These are phyloP conservation scores for Fusarium piperis DNA, from an alignment of 2,329 filamentous ascomycete genomes.

Conservation along the genomic window DNA sequence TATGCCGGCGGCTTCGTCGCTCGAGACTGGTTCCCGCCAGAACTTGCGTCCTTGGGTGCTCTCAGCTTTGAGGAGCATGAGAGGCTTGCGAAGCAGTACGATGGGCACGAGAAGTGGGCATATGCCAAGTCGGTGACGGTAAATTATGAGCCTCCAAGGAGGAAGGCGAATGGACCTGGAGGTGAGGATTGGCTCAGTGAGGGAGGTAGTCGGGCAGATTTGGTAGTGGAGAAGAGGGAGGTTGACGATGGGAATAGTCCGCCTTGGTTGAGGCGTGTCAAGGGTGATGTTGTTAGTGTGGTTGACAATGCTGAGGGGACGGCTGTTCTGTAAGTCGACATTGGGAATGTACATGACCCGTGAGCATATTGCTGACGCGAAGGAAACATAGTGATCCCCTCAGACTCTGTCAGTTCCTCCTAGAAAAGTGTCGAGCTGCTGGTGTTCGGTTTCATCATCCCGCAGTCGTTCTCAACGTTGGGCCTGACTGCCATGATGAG, in stretches of 20 bases:
- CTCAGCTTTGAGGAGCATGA: conserved; percentile 77
- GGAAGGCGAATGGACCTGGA: conserved; percentile 50
- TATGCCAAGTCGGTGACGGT: conserved; percentile 66
- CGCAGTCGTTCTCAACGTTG: conserved; percentile 63
- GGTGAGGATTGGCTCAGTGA: conserved; percentile 73
- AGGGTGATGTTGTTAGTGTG: conserved; percentile 66
- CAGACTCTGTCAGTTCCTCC: conserved; percentile 71
- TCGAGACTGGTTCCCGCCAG: conserved; percentile 74
- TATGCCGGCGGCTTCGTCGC: conserved; percentile 80
- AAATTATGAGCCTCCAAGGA: conserved; percentile 54
- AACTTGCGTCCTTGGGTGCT: conserved; percentile 66
- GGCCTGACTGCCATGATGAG: conserved; percentile 59
- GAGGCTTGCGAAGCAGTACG: conserved; percentile 67
- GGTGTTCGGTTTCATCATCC: conserved; percentile 76
- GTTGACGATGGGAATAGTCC: conserved; percentile 46
- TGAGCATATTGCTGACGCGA: conserved; percentile 1
- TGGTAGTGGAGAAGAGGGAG: conserved; percentile 53
- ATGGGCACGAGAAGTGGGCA: conserved; percentile 64
- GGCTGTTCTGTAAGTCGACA: conserved; percentile 68
- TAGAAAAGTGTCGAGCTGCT: conserved; percentile 63
- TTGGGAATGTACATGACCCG: background rate
- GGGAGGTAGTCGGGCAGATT: conserved; percentile 68
- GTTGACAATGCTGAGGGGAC: conserved; percentile 69
- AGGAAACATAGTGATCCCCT: conserved; percentile 66
- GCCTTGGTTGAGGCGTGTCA: conserved; percentile 48